Conservation (phyloP, 345 rosid genomes). For the Cardiospermum halicacabum region DNA sequence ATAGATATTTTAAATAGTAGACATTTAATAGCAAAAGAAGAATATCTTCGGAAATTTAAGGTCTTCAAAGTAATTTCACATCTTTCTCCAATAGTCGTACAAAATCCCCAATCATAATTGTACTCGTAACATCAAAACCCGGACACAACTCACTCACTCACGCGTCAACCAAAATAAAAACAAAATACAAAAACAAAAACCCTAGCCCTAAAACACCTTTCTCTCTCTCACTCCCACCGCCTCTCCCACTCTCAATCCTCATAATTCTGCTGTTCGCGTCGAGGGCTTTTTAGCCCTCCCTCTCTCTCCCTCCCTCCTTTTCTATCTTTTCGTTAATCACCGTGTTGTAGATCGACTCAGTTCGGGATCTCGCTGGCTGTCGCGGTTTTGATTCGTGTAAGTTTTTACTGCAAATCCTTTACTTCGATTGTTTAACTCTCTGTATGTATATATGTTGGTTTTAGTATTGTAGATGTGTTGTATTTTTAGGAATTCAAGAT, state of each 20-base stretch:
- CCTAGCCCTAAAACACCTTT: slow-evolving; percentile 10
- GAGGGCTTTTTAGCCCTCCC: slow-evolving; percentile 4
- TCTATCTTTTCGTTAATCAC: neutral
- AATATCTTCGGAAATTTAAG: neutral
- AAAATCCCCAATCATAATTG: neutral
- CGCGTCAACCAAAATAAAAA: slow-evolving; percentile 3
- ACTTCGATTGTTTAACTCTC: neutral
- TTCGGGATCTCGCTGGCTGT: neutral
- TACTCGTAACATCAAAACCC: no score
- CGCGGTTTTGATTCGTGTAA: slow-evolving; percentile 6
- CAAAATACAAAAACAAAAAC: neutral
- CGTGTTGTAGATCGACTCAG: neutral
- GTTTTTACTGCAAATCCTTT: neutral
- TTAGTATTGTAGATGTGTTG: neutral
- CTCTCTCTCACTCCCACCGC: neutral
- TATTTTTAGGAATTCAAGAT: neutral
- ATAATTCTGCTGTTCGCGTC: neutral
- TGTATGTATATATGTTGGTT: neutral
- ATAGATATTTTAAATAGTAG: neutral
- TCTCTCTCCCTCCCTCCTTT: neutral
- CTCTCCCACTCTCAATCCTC: neutral
- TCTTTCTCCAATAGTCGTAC: neutral
- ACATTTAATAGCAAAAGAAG: neutral
- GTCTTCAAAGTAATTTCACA: neutral
- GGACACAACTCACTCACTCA: no score